Percentiles rank a stretch among this genome's conserved stretches.
Conservation (phyloP, 305 asterid genomes). For the Andrographis paniculata region DNA sequence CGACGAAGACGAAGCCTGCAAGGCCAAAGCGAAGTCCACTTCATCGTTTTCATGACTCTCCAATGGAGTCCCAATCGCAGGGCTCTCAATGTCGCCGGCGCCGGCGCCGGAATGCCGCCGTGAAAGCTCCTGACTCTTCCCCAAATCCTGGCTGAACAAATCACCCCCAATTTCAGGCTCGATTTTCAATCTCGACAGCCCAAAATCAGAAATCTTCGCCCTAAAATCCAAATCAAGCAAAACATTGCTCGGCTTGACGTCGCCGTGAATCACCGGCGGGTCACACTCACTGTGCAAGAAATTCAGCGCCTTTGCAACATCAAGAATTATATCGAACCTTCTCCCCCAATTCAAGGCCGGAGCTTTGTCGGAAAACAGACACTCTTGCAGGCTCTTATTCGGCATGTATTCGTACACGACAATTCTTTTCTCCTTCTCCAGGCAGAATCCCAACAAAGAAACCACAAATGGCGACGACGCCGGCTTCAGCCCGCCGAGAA, state of each 20-base stretch:
- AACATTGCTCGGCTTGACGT: slow-evolving; percentile 95
- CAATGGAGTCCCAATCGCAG: slow-evolving; percentile 41
- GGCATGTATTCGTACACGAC: slow-evolving; percentile 94
- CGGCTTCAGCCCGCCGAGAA: slow-evolving; percentile 63
- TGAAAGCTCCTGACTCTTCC: too few species aligned
- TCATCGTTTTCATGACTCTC: slow-evolving; percentile 70
- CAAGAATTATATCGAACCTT: slow-evolving; percentile 59
- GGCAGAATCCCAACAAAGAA: slow-evolving; percentile 68
- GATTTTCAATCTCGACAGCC: slow-evolving; percentile 76
- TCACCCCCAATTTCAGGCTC: slow-evolving; percentile 72
- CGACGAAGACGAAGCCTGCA: slow-evolving; percentile 79
- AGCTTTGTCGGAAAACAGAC: slow-evolving; percentile 49
- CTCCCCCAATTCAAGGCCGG: slow-evolving; percentile 54
- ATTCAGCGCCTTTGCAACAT: slow-evolving; percentile 70
- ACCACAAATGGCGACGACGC: slow-evolving; percentile 39
- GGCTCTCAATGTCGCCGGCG: slow-evolving; percentile 36
- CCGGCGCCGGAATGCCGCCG: too few species aligned
- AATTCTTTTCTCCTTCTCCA: slow-evolving; percentile 46
- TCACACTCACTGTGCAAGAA: slow-evolving; percentile 83
- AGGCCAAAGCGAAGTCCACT: slow-evolving; percentile 89
- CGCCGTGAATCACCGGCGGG: slow-evolving; percentile 92
- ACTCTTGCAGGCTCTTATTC: slow-evolving; percentile 76
- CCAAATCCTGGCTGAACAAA: too few species aligned
- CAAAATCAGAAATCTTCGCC: slow-evolving; percentile 93
- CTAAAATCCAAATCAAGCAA: slow-evolving; percentile 66